Conservation (phyloP, 129 eudicot species). For the Sambucus nigra region DNA sequence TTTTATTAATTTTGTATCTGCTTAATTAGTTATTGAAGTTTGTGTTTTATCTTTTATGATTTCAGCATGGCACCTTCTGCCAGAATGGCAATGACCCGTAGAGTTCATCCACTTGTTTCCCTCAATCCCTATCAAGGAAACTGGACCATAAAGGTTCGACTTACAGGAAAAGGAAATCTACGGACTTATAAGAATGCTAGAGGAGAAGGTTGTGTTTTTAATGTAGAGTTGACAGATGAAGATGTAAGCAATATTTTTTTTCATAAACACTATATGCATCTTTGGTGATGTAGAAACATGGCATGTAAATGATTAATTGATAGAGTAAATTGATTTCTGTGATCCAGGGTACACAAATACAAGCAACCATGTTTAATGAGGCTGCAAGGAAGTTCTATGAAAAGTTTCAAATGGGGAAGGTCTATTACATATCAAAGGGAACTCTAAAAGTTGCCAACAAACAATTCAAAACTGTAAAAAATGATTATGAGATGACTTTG, state of each 20-base stretch:
- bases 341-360: conserved; percentile 90
- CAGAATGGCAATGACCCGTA: conserved; percentile 69
- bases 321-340: not conserved
- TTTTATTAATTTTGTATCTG: not conserved
- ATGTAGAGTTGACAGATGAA: conserved; percentile 90
- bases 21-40: too few species aligned
- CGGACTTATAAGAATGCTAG: conserved; percentile 61
- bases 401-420: conserved; percentile 80
- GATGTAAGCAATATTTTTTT: conserved; percentile 44
- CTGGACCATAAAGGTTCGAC: conserved; percentile 92
- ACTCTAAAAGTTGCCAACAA: conserved; percentile 78
- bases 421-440: conserved; percentile 88
- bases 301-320: not conserved
- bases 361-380: conserved; percentile 89
- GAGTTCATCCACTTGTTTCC: conserved; percentile 85
- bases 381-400: conserved; percentile 87
- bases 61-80: conserved; percentile 81
- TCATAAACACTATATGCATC: too few species aligned
- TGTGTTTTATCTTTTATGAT: not conserved
- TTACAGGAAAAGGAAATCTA: conserved; percentile 72
- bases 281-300: not conserved
- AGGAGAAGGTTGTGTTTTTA: conserved; percentile 94
- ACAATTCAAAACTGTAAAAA: conserved; percentile 81
- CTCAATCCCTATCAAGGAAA: conserved; percentile 92
- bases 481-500: conserved; percentile 92